Evolutionary conservation across 2,329 filamentous ascomycete genomes (phyloP).

Genomic region (Diaporthe sp.): DNA sequence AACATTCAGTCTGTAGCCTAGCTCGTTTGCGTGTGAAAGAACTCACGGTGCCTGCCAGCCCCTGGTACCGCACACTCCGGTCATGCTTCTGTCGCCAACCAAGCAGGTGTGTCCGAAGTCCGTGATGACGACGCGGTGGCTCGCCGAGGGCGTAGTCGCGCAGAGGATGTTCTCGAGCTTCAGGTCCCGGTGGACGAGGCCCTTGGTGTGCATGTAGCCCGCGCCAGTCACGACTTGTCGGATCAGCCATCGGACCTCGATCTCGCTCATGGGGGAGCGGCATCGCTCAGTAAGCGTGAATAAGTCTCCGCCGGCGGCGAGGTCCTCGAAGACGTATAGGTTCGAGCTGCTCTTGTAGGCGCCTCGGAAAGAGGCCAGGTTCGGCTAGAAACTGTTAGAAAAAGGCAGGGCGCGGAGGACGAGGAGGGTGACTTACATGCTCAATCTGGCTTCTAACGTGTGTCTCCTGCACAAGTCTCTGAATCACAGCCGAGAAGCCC

Average conservation of each 20-base stretch:
- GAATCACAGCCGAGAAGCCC: constrained; percentile 47
- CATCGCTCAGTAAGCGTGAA: constrained; percentile 61
- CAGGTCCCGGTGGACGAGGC: constrained; percentile 66
- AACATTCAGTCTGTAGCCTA: constrained; percentile 18
- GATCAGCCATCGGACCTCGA: constrained; percentile 61
- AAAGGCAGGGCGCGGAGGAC: too few species aligned
- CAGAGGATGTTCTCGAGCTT: constrained; percentile 69
- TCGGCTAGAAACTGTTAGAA: constrained; percentile 58
- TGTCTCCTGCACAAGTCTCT: constrained; percentile 61
- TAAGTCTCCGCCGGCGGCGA: constrained; percentile 69
- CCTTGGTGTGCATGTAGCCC: constrained; percentile 63
- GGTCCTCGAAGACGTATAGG: constrained; percentile 70
- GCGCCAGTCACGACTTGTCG: constrained; percentile 63
- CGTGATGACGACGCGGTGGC: constrained; percentile 63
- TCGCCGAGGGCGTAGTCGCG: constrained; percentile 58
- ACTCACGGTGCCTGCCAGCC: constrained; percentile 66
- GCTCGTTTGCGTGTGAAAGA: too few species aligned
- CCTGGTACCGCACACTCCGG: constrained; percentile 60
- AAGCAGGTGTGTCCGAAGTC: constrained; percentile 67
- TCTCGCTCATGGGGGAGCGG: constrained; percentile 51
- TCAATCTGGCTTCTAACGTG: constrained; percentile 66
- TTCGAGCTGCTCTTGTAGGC: constrained; percentile 63
- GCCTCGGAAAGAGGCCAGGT: constrained; percentile 66
- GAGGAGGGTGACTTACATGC: constrained; percentile 57
- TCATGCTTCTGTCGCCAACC: constrained; percentile 58